Percentiles rank a stretch among this genome's conserved stretches.
Evolutionary conservation across 2,329 filamentous ascomycete species (phyloP).

Genomic region (Aspergillus hiratsukae): DNA sequence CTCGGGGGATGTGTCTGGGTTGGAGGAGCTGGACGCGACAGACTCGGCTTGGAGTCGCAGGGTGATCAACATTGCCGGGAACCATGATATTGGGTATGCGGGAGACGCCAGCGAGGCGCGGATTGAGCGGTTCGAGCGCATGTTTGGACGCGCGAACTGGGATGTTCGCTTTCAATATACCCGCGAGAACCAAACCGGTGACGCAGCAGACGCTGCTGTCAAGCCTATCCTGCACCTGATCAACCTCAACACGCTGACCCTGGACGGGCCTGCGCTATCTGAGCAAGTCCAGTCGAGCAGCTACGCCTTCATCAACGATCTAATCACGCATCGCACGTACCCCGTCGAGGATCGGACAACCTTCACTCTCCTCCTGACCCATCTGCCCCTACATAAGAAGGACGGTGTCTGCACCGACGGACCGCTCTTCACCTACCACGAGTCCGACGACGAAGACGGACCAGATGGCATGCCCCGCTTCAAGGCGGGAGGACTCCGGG

Average conservation of each 20-base stretch:
- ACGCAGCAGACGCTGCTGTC: background rate
- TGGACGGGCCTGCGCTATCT: conserved; percentile 75
- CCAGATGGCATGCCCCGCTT: conserved; percentile 35
- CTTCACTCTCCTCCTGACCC: conserved; percentile 82
- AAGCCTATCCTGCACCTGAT: conserved; percentile 70
- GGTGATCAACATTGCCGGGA: conserved; percentile 86
- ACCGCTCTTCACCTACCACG: conserved; percentile 77
- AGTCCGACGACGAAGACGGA: conserved; percentile 61
- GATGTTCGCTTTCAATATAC: conserved; percentile 69
- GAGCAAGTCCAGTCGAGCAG: conserved; percentile 67
- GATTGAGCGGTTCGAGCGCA: conserved; percentile 73
- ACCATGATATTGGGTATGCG: conserved; percentile 95
- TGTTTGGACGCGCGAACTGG: conserved; percentile 87
- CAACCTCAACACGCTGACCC: conserved; percentile 86
- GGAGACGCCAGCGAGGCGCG: conserved; percentile 78
- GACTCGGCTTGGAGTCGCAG: conserved; percentile 63
- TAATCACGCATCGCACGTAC: conserved; percentile 53
- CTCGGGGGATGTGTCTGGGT: conserved; percentile 20
- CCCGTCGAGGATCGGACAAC: conserved; percentile 60
- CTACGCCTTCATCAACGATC: conserved; percentile 64
- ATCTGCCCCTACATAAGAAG: conserved; percentile 84
- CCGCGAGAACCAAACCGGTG: conserved; percentile 14
- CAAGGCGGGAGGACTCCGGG: conserved; percentile 53
- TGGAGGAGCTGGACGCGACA: conserved; percentile 26
- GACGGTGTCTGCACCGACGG: conserved; percentile 77